Conservation (phyloP, 2,329 filamentous ascomycete species). For the Acrocalymma vagum region DNA sequence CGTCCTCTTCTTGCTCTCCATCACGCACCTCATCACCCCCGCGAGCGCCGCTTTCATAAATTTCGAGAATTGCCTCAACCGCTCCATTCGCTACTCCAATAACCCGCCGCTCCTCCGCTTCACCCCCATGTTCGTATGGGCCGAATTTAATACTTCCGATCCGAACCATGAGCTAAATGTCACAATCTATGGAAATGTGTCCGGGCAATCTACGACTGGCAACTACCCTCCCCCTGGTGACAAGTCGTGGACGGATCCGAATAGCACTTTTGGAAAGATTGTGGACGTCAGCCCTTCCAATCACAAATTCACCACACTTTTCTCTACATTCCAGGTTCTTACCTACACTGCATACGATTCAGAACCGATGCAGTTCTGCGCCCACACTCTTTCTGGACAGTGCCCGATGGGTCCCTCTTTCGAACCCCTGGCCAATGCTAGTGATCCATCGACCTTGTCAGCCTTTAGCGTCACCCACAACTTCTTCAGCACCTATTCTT, state of each 20-base stretch:
- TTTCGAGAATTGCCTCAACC: conserved; percentile 83
- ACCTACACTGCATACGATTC: conserved; percentile 75
- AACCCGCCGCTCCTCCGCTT: conserved; percentile 77
- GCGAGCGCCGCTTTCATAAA: conserved; percentile 67
- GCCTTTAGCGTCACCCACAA: conserved; percentile 78
- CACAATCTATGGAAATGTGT: conserved; percentile 91
- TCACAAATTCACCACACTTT: conserved; percentile 75
- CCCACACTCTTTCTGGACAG: conserved; percentile 62
- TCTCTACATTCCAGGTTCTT: conserved; percentile 75
- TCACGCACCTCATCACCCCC: conserved; percentile 32
- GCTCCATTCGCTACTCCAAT: conserved; percentile 65
- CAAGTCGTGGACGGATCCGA: conserved; percentile 67
- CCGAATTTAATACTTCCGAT: conserved; percentile 71
- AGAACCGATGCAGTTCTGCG: conserved; percentile 69
- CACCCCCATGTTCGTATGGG: conserved; percentile 77
- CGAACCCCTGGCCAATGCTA: conserved; percentile 61
- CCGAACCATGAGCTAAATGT: conserved; percentile 73
- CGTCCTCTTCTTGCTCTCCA: conserved; percentile 33
- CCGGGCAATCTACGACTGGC: conserved; percentile 70
- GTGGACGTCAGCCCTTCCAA: conserved; percentile 65
- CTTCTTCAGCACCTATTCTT: conserved; percentile 84
- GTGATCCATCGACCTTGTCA: conserved; percentile 65
- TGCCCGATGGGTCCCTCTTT: conserved; percentile 85
- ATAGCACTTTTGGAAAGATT: conserved; percentile 79
- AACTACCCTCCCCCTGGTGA: conserved; percentile 68